Evolutionary conservation across 2,329 filamentous ascomycete species (phyloP), one percentile per base, ranked within the genome.

Genomic region (Nemania sp.): DNA sequence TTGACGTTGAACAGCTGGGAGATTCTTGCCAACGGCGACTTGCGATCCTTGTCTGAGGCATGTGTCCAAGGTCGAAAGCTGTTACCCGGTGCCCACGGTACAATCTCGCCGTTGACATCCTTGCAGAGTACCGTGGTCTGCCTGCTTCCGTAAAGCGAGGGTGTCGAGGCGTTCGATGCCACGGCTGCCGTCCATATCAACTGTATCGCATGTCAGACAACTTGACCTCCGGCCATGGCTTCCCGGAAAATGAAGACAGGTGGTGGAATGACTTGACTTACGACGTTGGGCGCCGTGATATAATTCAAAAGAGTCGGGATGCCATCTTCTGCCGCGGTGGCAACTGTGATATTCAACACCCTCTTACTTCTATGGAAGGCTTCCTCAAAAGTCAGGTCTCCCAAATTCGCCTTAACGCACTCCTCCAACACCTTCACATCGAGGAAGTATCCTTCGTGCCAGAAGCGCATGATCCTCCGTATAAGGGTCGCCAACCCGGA

Each of bases 331-430:
- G 86, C 87, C 20, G 87, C 87, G 1, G 90, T 91, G 0, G 90
- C 90, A 20, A 97, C 88, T 0, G 92, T 97, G 65, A 98, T 97
- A 73, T 97, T 97, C 67, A 98, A 79, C 3, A 96, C 87, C 52
- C 92, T 83, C 72, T 95, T 95, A 40, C 92, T 97, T 63, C 87
- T 86, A 53, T 88, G 85, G 71, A 93, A 97, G 0, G 94, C 94
- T 77, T 97, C 94, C 74, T 96, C 91, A 71, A 98, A 98, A 0
- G 93, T 97, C 63, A 96, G 74, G 69, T 97, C 90, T 10, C 92
- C 93, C 13, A 97, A 87, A 67, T 97, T 96, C 13, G 88, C 87
- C 59, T 89, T 84, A 13, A 97, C 89, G 67, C 91, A 94, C 60
- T 93, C 86, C 72, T 96, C 92, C 47, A 98, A 77, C 10, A 96